Evolutionary conservation across 768 basidiomycete genomes (phyloP).

Genomic region (Naganishia randhawae): DNA sequence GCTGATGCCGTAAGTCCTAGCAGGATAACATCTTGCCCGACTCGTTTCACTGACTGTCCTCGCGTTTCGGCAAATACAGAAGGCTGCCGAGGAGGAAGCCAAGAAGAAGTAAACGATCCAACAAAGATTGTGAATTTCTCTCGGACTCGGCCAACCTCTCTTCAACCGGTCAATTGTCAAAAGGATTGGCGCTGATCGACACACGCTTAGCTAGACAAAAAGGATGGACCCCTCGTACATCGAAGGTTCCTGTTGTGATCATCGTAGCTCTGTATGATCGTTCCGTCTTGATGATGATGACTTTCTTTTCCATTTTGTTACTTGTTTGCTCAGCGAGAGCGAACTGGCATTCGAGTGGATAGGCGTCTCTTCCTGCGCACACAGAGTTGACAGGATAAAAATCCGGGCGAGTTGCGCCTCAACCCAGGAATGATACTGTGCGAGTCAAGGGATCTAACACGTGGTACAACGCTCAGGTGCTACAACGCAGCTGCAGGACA

Average conservation of each 20-base stretch:
- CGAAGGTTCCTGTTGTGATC: slow-evolving; percentile 11
- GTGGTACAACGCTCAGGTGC: no score
- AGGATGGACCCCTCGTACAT: slow-evolving; percentile 3
- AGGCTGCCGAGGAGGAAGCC: slow-evolving; percentile 46
- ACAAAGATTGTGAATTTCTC: slow-evolving; percentile 2
- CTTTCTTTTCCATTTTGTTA: background rate
- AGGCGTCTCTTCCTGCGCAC: no score
- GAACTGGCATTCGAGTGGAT: background rate
- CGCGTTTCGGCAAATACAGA: slow-evolving; percentile 27
- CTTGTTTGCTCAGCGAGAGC: background rate
- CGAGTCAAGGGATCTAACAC: no score
- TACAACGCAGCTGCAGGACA: no score
- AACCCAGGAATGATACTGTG: no score
- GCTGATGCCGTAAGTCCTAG: slow-evolving; percentile 35
- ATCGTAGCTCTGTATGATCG: slow-evolving; percentile 19
- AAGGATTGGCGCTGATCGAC: background rate
- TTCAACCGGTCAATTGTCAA: background rate
- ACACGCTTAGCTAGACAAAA: background rate
- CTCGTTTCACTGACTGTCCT: background rate
- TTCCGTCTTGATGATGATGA: slow-evolving; percentile 20
- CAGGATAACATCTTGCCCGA: background rate
- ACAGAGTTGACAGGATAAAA: no score
- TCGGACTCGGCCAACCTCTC: slow-evolving; percentile 10
- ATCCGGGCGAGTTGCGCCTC: no score
- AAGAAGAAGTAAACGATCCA: slow-evolving; percentile 37